These are phyloP conservation scores for Russula sp. DNA, from an alignment of 768 basidiomycete genomes.

Conservation along the genomic window DNA sequence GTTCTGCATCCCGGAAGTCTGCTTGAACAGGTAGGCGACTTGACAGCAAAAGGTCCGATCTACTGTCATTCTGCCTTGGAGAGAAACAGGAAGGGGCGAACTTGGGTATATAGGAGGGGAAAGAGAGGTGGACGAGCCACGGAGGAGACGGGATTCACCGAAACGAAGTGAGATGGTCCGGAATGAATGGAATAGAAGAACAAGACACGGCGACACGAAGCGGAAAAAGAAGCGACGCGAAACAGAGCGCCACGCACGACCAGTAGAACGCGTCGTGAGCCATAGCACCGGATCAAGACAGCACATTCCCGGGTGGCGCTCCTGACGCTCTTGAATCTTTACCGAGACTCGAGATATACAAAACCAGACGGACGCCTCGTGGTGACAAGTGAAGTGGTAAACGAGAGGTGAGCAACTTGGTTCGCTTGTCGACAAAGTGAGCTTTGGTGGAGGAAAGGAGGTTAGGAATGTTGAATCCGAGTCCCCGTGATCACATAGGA, in stretches of 20 bases:
- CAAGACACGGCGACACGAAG: neutral
- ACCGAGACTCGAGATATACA: neutral
- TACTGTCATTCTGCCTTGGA: neutral
- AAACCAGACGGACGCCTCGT: constrained; percentile 1
- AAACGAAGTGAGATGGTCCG: constrained; percentile 3
- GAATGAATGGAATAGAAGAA: constrained; percentile 23
- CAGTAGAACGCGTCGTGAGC: constrained; percentile 4
- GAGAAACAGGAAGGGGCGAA: neutral
- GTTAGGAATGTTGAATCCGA: neutral
- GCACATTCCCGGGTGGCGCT: neutral
- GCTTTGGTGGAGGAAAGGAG: neutral
- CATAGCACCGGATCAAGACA: neutral
- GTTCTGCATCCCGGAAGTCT: neutral
- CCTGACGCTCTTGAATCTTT: too few species aligned
- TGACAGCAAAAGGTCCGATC: neutral
- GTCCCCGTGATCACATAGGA: constrained; percentile 2
- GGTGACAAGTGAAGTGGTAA: constrained; percentile 12
- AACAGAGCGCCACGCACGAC: neutral
- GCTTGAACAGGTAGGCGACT: neutral
- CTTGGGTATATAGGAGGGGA: neutral
- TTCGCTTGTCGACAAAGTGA: constrained; percentile 3
- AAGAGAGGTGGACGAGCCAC: neutral
- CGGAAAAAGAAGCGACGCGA: constrained; percentile 1
- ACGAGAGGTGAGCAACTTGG: neutral
- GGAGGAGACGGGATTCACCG: neutral